phyloP scores from a whole-genome alignment of 306 rosid genomes.

The Malus domestica region ASM211411v1 NC_041798.1:21461501-21462000 shows the following conservation, averaged over 20 bases:
- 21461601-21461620: conserved; percentile 5
- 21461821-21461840: neutral
- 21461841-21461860: neutral
- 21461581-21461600: neutral
- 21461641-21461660: neutral
- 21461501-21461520: conserved; percentile 29
- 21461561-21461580: conserved; percentile 11
- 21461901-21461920: neutral
- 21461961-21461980: neutral
- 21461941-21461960: neutral
- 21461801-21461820: neutral
- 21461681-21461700: neutral
- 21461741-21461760: neutral
- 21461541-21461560: conserved; percentile 12
- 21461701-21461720: neutral
- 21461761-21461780: neutral
- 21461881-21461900: neutral
- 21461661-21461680: neutral
- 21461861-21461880: neutral
- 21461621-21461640: neutral
- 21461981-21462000: neutral
- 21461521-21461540: conserved; percentile 17
- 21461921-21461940: neutral
- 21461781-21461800: neutral
- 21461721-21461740: neutral